Evolutionary conservation across 208 protist genomes (phyloP), one percentile per base, ranked within the genome.

Genomic region (Porcisia hertigi): DNA sequence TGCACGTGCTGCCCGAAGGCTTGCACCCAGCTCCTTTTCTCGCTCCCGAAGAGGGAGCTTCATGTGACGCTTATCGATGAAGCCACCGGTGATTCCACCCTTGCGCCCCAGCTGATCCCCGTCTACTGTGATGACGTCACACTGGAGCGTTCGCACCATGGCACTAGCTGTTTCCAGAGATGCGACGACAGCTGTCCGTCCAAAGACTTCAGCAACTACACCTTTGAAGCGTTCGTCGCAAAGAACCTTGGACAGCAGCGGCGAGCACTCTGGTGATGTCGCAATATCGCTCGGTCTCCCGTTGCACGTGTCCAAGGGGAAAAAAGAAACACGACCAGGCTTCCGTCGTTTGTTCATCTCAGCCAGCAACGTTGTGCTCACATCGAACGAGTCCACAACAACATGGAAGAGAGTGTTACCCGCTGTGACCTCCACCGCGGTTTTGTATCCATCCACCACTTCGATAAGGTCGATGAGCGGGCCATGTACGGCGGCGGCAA

Each of bases 391-490:
- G 73, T 99, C 98, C 16, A 99, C 98, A 8, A 99, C 98, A 30
- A 99, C 87, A 83, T 99, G 92, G 83, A 99, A 99, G 2, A 99
- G 88, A 16, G 90, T 77, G 81, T 97, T 98, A 18, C 96, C 98
- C 36, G 96, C 98, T 8, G 95, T 97, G 4, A 99, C 96, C 49
- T 99, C 98, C 4, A 98, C 90, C 4, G 98, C 97, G 2, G 90
- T 94, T 49, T 92, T 84, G 81, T 95, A 99, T 14, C 83, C 88
- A 11, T 98, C 92, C 14, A 88, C 81, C 65, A 95, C 94, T 1
- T 73, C 63, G 66, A 99, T 96, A 20, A 99, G 89, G 54, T 99
- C 98, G 76, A 99, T 98, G 1, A 99, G 71, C 9, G 97, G 94
- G 0, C 99, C 99, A 79, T 98, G 87, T 23, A 99, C 97, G 5